A percentile compares a stretch with the other conserved stretches of the same genome.
Evolutionary conservation across 352 stramenopile species (phyloP).

Genomic region (Globisporangium ultimum): DNA sequence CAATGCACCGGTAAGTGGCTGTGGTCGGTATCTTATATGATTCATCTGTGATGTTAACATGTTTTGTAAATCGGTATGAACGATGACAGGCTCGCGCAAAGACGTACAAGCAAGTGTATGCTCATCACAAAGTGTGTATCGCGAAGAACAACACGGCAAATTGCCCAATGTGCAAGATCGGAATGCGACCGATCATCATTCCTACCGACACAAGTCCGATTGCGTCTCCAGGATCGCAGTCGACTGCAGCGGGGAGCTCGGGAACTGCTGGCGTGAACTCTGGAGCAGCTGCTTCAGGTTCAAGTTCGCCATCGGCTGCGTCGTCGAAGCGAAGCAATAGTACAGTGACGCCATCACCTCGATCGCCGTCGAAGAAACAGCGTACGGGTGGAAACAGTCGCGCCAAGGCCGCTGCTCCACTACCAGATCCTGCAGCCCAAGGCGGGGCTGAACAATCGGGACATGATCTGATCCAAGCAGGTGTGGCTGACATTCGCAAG

Average conservation of each 20-base stretch:
- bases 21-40: neutral
- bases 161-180: conserved; percentile 86
- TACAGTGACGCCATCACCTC: conserved; percentile 52
- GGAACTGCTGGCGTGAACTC: neutral
- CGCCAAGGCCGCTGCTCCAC: conserved; percentile 26
- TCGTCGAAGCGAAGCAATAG: conserved; percentile 54
- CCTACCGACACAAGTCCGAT: conserved; percentile 20
- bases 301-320: conserved; percentile 31
- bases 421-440: conserved; percentile 23
- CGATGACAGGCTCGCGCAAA: conserved; percentile 52
- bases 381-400: conserved; percentile 36
- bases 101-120: conserved; percentile 85
- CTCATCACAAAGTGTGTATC: conserved; percentile 78
- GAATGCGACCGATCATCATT: conserved; percentile 62
- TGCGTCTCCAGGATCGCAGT: conserved; percentile 27
- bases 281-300: conserved; percentile 1
- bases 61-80: neutral
- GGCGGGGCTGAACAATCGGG: conserved; percentile 27
- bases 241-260: neutral
- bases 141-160: conserved; percentile 76
- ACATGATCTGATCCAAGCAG: conserved; percentile 60
- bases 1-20: conserved; percentile 45
- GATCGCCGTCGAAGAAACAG: conserved; percentile 76
- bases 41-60: neutral
- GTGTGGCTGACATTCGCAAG: conserved; percentile 66